Evolutionary conservation across 1,284 basidiomycete species (phyloP), one percentile per base, ranked within the genome.

Genomic region (Spongispora temasekensis): DNA sequence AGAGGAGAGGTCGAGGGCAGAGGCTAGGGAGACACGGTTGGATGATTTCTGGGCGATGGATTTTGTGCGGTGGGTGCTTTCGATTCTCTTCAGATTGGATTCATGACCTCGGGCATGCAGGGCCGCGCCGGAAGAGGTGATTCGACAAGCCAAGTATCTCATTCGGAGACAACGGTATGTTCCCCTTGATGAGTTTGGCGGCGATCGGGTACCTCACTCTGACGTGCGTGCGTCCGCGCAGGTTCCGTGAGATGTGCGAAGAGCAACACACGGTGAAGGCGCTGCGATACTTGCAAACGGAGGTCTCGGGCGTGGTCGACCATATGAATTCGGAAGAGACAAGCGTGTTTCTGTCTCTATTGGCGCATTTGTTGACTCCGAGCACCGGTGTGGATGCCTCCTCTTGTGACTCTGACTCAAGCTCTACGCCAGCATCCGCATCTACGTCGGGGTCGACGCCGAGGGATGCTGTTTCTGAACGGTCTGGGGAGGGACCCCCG

Each of bases 1-100:
- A 31, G 65, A 66, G 27, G 46, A 31, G 19, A 21, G 28, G 9
- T 30, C 17, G 30, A 65, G 58, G 50, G 62, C 51, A 28, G 62
- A 64, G 25, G 50, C 62, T 59, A 66, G 68, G 52, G 83, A 86
- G 61, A 78, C 74, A 58, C 78, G 89, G 60, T 66, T 91, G 69
- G 86, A 89, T 67, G 90, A 92, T 71, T 85, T 93, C 65, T 93
- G 89, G 91, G 80, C 77, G 68, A 88, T 91, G 86, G 79, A 76
- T 54, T 73, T 92, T 48, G 72, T 81, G 59, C 81, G 90, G 90
- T 90, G 63, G 32, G 67, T 37, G 10, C 4, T 27, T 6, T n/a
- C n/a, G n/a, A n/a, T n/a, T n/a, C n/a, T n/a, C n/a, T n/a, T n/a
- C n/a, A n/a, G n/a, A n/a, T n/a, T n/a, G n/a, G n/a, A n/a, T n/a